Evolutionary conservation across 2,329 filamentous ascomycete genomes (phyloP), one percentile per base, ranked within the genome.

Genomic region (Fusarium tupiense): DNA sequence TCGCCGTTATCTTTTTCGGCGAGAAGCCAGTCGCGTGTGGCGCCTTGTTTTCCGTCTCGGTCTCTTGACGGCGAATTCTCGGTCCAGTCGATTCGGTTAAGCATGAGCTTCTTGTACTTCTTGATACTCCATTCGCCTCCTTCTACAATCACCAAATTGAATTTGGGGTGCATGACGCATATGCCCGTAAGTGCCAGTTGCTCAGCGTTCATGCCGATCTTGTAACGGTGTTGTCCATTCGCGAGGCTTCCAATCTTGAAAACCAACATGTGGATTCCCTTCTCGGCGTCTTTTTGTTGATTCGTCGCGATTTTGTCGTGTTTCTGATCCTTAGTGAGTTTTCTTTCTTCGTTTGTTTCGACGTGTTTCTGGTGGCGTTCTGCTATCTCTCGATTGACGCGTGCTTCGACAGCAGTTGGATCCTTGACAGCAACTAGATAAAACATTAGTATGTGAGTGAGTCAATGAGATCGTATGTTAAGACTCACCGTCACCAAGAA

Each of bases 321-420:
- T 38, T 91, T 90, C 83, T 98, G 88, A 76, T 98, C 96, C 78
- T 97, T 96, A 35, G 92, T 96, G 64, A 99, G 87, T 81, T 95
- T 96, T 69, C 96, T 91, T 44, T 93, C 92, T 75, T 95, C 92
- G 82, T 99, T 99, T 66, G 88, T 86, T 46, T 90, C 84, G 67
- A 96, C 86, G 82, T 99, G 97, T 75, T 92, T 89, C 68, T 93
- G 88, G 66, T 92, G 91, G 47, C 96, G 93, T 72, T 97, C 95
- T 35, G 93, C 93, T 74, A 99, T 98, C 82, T 99, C 95, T 61
- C 92, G 89, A 82, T 97, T 98, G 59, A 99, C 96, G 31, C 94
- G 91, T 58, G 95, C 94, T 84, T 99, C 96, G 52, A 99, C 96
- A 8, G 96, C 96, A 2, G 97, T 99, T 12, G 96, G 96, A 83